Evolutionary conservation across 2,329 filamentous ascomycete genomes (phyloP).

Genomic region (Sclerotinia minor): DNA sequence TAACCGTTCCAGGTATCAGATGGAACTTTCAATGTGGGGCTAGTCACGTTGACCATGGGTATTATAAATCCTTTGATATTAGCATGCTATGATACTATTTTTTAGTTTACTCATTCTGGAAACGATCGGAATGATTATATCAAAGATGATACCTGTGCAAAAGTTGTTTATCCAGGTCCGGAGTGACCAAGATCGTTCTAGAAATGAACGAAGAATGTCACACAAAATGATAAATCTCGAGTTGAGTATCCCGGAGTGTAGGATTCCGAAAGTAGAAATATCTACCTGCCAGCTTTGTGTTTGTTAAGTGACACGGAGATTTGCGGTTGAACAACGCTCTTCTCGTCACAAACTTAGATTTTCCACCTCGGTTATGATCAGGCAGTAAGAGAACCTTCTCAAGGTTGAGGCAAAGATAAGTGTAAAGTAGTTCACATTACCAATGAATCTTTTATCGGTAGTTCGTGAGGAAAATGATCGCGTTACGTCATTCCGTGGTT

Average conservation of each 20-base stretch:
- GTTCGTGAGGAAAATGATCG: neutral
- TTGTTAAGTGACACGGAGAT: neutral
- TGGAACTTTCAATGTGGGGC: neutral
- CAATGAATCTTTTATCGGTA: neutral
- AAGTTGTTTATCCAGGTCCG: neutral
- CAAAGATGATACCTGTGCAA: neutral
- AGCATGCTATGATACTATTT: neutral
- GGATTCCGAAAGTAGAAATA: neutral
- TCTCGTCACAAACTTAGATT: neutral
- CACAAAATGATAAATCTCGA: neutral
- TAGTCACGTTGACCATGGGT: neutral
- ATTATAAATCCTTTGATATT: neutral
- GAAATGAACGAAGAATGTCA: no score
- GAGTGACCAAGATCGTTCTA: neutral
- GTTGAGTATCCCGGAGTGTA: neutral
- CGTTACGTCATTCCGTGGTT: neutral
- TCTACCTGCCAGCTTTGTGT: no score
- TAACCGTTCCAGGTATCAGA: neutral
- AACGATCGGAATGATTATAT: neutral
- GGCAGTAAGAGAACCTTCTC: neutral
- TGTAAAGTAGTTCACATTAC: neutral
- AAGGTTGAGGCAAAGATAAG: neutral
- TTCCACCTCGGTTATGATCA: neutral
- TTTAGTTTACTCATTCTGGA: neutral
- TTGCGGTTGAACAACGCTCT: neutral